Base-by-base conservation (phyloP, 2,329 filamentous ascomycete species). In the Elsinoe arachidis region DNA sequence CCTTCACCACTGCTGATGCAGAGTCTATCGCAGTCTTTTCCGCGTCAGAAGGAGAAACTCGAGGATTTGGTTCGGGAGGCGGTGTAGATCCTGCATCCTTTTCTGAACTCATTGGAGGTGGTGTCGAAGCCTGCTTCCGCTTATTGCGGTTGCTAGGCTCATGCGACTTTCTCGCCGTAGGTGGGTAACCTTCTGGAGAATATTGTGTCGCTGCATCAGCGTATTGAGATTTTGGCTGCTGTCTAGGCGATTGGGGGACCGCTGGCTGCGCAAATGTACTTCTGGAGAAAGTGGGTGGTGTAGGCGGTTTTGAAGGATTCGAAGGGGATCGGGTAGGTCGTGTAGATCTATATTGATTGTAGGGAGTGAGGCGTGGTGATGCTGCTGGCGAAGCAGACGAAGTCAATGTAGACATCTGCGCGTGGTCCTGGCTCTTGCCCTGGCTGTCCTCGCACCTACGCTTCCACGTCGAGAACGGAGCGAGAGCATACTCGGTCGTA, bases 151-250 rank as follows among this genome's bases (percentile, higher is more conserved):
- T 23, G 10, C 15, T 10, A n/a, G 49, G 38, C 12, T 49, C 35
- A 35, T 35, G 7, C 6, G 39, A 43, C 21, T 37, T 17, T 41
- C 26, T 46, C 14, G 67, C 71, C 55, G 76, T 76, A 59, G 76
- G 72, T 62, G 77, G 72, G 56, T 67, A 72, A 59, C 71, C 73
- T 58, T 75, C 72, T 44, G 77, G 78, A 43, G 77, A 78, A 67
- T 80, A 82, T 67, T 82, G 79, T 35, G 79, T 81, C 59, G 71
- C 74, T 34, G 72, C 73, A 72, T 81, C 76, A 58, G 73, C 72
- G 68, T 44, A 60, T 58, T 57, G 46, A n/a, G 55, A 38, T 23
- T 55, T 58, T 19, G 23, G 49, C 43, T 52, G 47, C 41, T 51
- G 61, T 23, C 49, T 37, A 6, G 46, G 56, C 37, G 56, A 58